These are phyloP conservation scores for Candida schatavii DNA, from an alignment of 805 yeast species.

Conservation along the genomic window DNA sequence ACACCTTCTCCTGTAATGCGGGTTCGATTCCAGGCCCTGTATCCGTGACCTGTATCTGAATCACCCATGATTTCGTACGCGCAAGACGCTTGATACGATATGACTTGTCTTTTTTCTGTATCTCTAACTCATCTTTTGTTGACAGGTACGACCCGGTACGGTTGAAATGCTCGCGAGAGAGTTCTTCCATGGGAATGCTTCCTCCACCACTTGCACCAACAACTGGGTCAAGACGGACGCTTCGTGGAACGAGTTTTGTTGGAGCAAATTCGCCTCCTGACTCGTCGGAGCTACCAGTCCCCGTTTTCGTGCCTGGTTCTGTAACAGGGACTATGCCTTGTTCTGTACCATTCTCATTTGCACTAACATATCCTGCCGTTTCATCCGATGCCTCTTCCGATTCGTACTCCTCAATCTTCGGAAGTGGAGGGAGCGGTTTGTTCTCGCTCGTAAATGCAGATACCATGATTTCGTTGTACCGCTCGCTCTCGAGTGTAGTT, in stretches of 20 bases:
- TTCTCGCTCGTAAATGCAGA: neutral
- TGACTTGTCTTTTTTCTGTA: constrained; percentile 19
- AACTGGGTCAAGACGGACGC: neutral
- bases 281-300: neutral
- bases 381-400: too few species aligned
- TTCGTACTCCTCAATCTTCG: neutral
- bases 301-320: neutral
- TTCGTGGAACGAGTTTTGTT: neutral
- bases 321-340: too few species aligned
- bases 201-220: neutral
- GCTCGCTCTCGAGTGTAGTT: neutral
- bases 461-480: neutral
- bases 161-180: neutral
- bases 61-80: constrained; percentile 49
- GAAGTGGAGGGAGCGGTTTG: neutral
- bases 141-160: constrained; percentile 1
- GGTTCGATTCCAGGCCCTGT: constrained; percentile 95
- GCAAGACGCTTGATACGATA: constrained; percentile 33
- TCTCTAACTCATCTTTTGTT: neutral
- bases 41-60: constrained; percentile 75
- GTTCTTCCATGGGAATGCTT: neutral
- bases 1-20: constrained; percentile 75
- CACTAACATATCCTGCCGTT: too few species aligned
- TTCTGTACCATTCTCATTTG: too few species aligned
- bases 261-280: neutral